These are phyloP conservation scores for Saxophila tyrrhenica DNA, from an alignment of 495 filamentous ascomycete species.

Conservation along the genomic window DNA sequence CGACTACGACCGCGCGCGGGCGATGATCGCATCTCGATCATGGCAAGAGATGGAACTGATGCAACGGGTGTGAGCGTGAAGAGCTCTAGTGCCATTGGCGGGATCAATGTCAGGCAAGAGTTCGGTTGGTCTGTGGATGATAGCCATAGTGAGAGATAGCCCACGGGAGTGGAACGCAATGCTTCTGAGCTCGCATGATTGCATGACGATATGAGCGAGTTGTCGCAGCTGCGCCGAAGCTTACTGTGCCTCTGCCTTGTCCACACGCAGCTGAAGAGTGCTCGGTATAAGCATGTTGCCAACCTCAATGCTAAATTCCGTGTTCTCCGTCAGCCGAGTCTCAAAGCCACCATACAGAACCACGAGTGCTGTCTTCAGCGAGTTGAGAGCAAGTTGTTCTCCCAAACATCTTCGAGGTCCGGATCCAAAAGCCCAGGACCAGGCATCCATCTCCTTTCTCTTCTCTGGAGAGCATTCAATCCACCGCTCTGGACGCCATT, in stretches of 20 bases:
- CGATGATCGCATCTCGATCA: neutral
- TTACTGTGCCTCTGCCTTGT: neutral
- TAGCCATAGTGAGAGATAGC: neutral
- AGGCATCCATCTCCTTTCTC: conserved; percentile 42
- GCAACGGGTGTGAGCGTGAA: neutral
- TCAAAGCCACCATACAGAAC: conserved; percentile 24
- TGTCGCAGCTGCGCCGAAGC: too few relatives aligned
- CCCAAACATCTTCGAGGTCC: conserved; percentile 76
- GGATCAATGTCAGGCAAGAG: neutral
- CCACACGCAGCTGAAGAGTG: neutral
- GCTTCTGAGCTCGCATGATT: too few relatives aligned
- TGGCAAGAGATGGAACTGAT: neutral
- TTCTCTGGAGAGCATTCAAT: conserved; percentile 19
- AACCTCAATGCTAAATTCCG: conserved; percentile 13
- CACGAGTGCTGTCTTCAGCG: conserved; percentile 25
- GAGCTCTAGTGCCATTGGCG: too few relatives aligned
- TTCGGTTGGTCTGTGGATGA: neutral
- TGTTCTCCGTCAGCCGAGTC: conserved; percentile 23
- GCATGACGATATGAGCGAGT: too few relatives aligned
- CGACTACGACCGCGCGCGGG: neutral
- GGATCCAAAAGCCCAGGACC: conserved; percentile 77
- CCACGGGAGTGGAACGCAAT: too few relatives aligned
- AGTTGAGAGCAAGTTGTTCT: conserved; percentile 58
- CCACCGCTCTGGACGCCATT: conserved; percentile 28
- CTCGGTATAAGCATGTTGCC: neutral